These are phyloP conservation scores for Sistotremastrum niveocremeum DNA, from an alignment of 768 basidiomycete species.

Conservation along the genomic window DNA sequence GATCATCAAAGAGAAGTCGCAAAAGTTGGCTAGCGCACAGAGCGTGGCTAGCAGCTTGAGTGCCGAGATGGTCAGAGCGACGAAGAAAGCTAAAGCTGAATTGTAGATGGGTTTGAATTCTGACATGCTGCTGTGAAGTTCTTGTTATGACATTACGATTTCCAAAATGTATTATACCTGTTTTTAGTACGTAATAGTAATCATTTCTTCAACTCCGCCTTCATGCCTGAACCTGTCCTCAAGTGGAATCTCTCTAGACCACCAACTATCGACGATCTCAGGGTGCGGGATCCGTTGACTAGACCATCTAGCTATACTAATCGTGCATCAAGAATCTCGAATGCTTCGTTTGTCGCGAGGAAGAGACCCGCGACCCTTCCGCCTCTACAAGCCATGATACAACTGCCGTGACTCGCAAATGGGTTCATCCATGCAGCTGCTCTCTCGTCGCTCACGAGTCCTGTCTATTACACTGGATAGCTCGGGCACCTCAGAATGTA, in stretches of 20 bases:
- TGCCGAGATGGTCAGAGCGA: not conserved
- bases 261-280: conserved; percentile 22
- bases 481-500: conserved; percentile 43
- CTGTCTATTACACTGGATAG: conserved; percentile 71
- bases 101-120: not conserved
- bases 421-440: conserved; percentile 74
- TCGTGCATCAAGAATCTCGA: too few relatives aligned
- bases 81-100: not conserved
- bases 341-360: conserved; percentile 72
- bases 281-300: conserved; percentile 10
- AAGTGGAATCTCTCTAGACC: too few relatives aligned
- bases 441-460: conserved; percentile 70
- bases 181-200: too few relatives aligned
- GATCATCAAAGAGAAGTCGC: conserved; percentile 3
- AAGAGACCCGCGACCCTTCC: conserved; percentile 34
- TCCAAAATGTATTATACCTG: too few relatives aligned
- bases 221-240: too few relatives aligned
- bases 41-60: not conserved
- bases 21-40: not conserved
- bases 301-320: too few relatives aligned
- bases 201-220: too few relatives aligned
- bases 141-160: too few relatives aligned
- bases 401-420: conserved; percentile 32
- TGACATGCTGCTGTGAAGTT: too few relatives aligned
- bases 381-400: conserved; percentile 23